Conservation (phyloP, 1,284 basidiomycete species). For the Naganishia cerealis region DNA sequence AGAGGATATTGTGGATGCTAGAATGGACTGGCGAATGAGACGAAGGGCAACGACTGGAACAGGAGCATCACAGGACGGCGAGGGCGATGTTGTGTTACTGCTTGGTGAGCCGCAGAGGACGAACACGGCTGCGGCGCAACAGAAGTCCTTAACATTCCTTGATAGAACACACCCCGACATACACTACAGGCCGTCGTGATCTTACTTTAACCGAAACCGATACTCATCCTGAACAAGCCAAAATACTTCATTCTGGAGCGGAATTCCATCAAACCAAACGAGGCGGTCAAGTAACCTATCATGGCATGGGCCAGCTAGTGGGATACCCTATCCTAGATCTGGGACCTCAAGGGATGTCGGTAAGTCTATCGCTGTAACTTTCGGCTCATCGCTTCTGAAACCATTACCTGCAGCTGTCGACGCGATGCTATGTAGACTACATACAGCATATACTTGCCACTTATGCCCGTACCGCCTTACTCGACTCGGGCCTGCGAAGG, state of each 20-base stretch:
- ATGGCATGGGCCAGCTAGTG: constrained; percentile 95
- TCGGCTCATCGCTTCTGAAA: background rate
- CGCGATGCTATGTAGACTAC: constrained; percentile 57
- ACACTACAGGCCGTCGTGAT: constrained; percentile 86
- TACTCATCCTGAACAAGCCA: constrained; percentile 65
- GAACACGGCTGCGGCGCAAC: constrained; percentile 56
- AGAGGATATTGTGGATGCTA: constrained; percentile 63
- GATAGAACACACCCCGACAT: constrained; percentile 82
- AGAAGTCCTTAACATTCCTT: background rate
- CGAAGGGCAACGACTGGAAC: background rate
- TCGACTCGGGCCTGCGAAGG: constrained; percentile 36
- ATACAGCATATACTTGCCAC: constrained; percentile 53
- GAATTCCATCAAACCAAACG: constrained; percentile 80
- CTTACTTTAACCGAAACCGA: constrained; percentile 57
- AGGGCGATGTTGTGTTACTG: constrained; percentile 60
- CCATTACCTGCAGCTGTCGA: constrained; percentile 48
- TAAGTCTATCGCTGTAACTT: background rate
- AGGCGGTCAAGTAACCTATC: constrained; percentile 93
- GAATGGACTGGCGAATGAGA: constrained; percentile 5
- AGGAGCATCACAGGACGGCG: constrained; percentile 37
- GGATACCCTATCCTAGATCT: constrained; percentile 93
- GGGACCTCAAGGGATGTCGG: constrained; percentile 56
- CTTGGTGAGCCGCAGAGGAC: constrained; percentile 47
- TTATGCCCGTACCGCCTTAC: constrained; percentile 39
- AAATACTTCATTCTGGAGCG: constrained; percentile 74